Evolutionary conservation across 192 early-diverging fungal species (phyloP).

Genomic region (Rhizoclosmatium globosum): DNA sequence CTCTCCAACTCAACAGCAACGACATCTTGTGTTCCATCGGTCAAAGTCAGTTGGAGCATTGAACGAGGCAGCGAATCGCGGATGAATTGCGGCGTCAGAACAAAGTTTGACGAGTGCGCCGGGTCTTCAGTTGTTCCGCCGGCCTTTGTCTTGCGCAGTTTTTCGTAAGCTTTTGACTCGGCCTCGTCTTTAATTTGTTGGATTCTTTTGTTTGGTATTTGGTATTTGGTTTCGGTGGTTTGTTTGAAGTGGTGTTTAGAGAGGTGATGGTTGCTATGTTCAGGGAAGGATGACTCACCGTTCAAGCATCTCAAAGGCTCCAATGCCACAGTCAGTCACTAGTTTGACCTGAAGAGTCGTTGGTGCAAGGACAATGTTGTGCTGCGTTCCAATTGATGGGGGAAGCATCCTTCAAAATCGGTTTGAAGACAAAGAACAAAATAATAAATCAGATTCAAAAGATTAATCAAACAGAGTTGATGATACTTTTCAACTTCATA

Average conservation of each 20-base stretch:
- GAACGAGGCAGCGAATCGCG: slow-evolving; percentile 10
- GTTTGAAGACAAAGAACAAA: too few species aligned
- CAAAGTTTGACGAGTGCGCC: neutral
- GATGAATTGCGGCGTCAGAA: neutral
- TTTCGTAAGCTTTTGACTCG: slow-evolving; percentile 16
- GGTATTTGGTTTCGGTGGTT: neutral
- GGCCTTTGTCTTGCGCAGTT: slow-evolving; percentile 23
- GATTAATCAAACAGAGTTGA: too few species aligned
- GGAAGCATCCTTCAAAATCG: slow-evolving; percentile 3
- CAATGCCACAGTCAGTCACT: slow-evolving; percentile 3
- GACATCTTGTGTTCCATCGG: slow-evolving; percentile 27
- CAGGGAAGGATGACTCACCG: slow-evolving; percentile 3
- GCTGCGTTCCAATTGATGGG: neutral
- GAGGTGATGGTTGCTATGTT: neutral
- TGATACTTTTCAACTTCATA: too few species aligned
- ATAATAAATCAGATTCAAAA: too few species aligned
- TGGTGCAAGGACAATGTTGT: neutral
- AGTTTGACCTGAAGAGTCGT: neutral
- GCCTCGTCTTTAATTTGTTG: slow-evolving; percentile 14
- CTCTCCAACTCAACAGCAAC: slow-evolving; percentile 22
- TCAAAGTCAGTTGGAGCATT: slow-evolving; percentile 11
- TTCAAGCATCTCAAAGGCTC: slow-evolving; percentile 32
- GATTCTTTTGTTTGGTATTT: neutral
- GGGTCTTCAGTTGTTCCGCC: neutral
- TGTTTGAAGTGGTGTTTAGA: neutral